A percentile compares a stretch with the other conserved stretches of the same genome.
phyloP scores from a whole-genome alignment of 1,139 yeast genomes.

The Meyerozyma guilliermondii region DNA sequence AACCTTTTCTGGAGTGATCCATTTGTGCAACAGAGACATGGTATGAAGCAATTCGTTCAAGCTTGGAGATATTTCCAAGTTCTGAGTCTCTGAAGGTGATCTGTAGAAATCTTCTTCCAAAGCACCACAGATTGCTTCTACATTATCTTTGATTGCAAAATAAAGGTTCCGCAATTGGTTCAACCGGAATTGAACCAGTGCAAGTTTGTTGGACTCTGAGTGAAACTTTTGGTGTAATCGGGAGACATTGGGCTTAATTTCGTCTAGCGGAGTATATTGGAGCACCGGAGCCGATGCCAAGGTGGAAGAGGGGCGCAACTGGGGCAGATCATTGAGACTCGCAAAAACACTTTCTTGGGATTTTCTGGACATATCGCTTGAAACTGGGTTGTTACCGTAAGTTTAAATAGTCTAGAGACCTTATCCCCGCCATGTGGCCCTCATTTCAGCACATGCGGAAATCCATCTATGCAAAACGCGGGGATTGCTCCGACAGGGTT shows the following conservation, averaged over 20 bases:
- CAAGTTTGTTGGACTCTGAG: constrained; percentile 39
- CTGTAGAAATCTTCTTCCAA: constrained; percentile 64
- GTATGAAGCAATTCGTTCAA: constrained; percentile 56
- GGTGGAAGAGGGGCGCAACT: not conserved
- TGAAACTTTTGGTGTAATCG: constrained; percentile 40
- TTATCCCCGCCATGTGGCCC: not conserved
- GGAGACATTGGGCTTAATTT: constrained; percentile 46
- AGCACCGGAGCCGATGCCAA: not conserved
- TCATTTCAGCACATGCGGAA: not conserved
- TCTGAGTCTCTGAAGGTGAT: constrained; percentile 52
- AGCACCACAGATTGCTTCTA: constrained; percentile 52
- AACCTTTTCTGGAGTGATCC: constrained; percentile 55
- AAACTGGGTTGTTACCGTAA: not conserved
- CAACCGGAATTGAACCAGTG: constrained; percentile 52
- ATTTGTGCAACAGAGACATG: constrained; percentile 53
- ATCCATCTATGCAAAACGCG: not conserved
- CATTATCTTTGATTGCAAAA: constrained; percentile 59
- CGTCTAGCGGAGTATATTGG: constrained; percentile 42
- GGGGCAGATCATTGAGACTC: too few species aligned
- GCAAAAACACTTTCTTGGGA: too few species aligned
- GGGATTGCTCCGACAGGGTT: too few species aligned
- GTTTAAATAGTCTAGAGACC: too few species aligned
- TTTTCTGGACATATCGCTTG: not conserved
- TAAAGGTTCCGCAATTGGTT: constrained; percentile 65
- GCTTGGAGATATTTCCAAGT: constrained; percentile 50